A percentile compares a stretch with the other conserved stretches of the same genome.
phyloP scores from a whole-genome alignment of 1,139 yeast genomes.

The Saccharomyces hybrid region DNA sequence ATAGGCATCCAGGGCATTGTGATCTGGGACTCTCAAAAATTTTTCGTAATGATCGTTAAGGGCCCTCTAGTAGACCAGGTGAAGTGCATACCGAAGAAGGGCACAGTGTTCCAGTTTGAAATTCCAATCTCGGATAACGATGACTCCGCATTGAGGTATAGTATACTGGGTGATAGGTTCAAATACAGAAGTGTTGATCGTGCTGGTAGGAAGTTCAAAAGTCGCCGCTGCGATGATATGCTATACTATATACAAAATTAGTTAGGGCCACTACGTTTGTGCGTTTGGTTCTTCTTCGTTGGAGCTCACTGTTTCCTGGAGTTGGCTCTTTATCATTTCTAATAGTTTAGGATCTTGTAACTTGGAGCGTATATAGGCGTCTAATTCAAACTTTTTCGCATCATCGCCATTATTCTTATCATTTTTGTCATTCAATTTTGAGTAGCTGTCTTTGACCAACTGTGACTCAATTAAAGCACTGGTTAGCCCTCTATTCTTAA shows the following conservation, averaged over 20 bases:
- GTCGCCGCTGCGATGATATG: slow-evolving; percentile 62
- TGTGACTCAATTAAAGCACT: slow-evolving; percentile 30
- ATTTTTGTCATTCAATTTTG: slow-evolving; percentile 15
- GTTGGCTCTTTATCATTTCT: slow-evolving; percentile 9
- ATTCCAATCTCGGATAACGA: slow-evolving; percentile 34
- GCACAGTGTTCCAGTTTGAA: slow-evolving; percentile 51
- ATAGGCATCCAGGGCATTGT: slow-evolving; percentile 74
- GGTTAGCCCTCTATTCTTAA: slow-evolving; percentile 31
- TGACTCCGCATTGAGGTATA: slow-evolving; percentile 43
- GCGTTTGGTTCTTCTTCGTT: not conserved
- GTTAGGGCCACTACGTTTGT: not conserved
- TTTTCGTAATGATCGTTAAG: slow-evolving; percentile 58
- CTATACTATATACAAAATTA: slow-evolving; percentile 19
- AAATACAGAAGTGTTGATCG: slow-evolving; percentile 73
- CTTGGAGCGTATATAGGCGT: slow-evolving; percentile 11
- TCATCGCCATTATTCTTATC: slow-evolving; percentile 17
- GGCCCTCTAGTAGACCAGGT: slow-evolving; percentile 47
- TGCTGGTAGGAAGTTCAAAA: slow-evolving; percentile 79
- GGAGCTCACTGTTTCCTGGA: slow-evolving; percentile 4
- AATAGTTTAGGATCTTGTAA: slow-evolving; percentile 19
- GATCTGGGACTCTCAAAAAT: slow-evolving; percentile 77
- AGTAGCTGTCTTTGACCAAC: slow-evolving; percentile 25
- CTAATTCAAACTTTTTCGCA: slow-evolving; percentile 11
- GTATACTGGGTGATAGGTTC: slow-evolving; percentile 74
- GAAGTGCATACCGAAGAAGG: slow-evolving; percentile 51